Conservation (phyloP, 257 asterid species). For the Ballota nigra region DNA sequence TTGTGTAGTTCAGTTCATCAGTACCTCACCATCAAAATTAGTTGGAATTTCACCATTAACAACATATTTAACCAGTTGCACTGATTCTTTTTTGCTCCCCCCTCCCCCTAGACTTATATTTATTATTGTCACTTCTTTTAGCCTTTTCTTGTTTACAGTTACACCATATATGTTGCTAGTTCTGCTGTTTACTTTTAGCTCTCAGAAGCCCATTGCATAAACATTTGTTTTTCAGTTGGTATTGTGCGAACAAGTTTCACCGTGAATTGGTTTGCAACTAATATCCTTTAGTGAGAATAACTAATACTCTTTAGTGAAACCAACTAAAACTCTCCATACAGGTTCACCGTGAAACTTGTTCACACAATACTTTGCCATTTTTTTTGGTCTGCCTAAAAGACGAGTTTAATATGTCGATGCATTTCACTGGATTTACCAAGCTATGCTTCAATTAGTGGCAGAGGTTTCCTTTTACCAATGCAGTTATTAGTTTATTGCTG, state of each 20-base stretch:
- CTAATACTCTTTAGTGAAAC: too few relatives aligned
- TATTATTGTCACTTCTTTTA: not conserved
- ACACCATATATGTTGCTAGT: not conserved
- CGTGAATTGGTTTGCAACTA: too few relatives aligned
- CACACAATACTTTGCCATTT: too few relatives aligned
- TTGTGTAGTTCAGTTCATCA: conserved; percentile 64
- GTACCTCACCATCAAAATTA: conserved; percentile 53
- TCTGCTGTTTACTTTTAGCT: conserved; percentile 19
- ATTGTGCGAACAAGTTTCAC: too few relatives aligned
- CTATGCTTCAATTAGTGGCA: conserved; percentile 11
- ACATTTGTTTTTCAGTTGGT: not conserved
- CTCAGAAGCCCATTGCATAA: conserved; percentile 12
- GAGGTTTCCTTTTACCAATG: not conserved
- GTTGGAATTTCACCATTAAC: conserved; percentile 53
- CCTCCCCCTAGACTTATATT: too few relatives aligned
- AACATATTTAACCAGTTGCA: conserved; percentile 43
- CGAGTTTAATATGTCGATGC: conserved; percentile 18
- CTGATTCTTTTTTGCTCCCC: not conserved
- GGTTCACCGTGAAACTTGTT: too few relatives aligned
- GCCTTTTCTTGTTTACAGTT: conserved; percentile 18
- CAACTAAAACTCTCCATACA: too few relatives aligned
- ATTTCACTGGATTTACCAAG: conserved; percentile 1
- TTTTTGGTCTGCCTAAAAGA: conserved; percentile 6
- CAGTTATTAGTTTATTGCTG: not conserved
- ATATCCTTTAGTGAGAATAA: too few relatives aligned